Base-by-base conservation (phyloP, 768 basidiomycete species). In the Mycena crocata region DNA sequence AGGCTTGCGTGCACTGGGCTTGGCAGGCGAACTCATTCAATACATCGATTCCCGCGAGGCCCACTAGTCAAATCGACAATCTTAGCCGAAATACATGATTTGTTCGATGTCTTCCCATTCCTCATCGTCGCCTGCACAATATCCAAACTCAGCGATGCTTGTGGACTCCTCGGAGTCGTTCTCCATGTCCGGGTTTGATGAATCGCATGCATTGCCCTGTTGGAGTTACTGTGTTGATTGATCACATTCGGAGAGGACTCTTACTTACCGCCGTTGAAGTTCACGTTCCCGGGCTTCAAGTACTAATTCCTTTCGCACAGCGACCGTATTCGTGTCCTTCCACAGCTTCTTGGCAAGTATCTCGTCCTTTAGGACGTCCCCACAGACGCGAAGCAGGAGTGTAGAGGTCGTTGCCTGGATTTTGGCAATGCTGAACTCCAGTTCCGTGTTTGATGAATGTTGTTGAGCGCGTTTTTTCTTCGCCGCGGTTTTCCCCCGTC, bases 321-420 rank as follows among this genome's bases (percentile, higher is more conserved):
- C 60, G 2, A 62, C 60, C 12, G 10, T 62, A 0, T 26, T 13
- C 60, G 44, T 62, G 13, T 62, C 48, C 31, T 62, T 62, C 60
- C 60, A 62, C 0, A 2, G n/a, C 5, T 14, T 52, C 19, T 39
- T 39, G 19, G 17, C 1, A 1, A 62, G 37, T 0, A 31, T 14
- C 19, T 32, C 50, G 17, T 66, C 57, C 34, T 66, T 66, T 21
- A 66, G 14, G 1, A 59, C 49, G 21, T 66, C 57, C 3, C 23
- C 1, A 23, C 51, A 66, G 46, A 59, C 21, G 5, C 24, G 23
- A 1, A 66, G 39, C 35, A 66, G 28, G 0, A 30, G 17, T 19
- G 39, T 8, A 2, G 46, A 48, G 6, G 46, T 10, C 26, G 30
- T 28, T 28, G 26, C 24, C n/a, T 48, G 8, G 17, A 48, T 48